Evolutionary conservation across 75 land plant genomes (phyloP), one percentile per base, ranked within the genome.

Genomic region (Cryptomeria japonica): DNA sequence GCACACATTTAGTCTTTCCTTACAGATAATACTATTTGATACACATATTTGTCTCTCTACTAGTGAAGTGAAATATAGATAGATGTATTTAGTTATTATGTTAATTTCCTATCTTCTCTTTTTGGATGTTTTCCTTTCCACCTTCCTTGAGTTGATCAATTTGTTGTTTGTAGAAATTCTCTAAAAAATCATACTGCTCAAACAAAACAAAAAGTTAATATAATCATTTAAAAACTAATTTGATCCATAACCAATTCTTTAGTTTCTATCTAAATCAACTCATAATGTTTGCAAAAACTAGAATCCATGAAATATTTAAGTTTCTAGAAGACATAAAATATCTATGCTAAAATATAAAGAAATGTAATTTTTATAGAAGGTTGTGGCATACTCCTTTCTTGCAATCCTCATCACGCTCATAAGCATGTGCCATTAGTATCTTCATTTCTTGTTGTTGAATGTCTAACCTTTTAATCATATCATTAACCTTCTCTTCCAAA

Each of bases 361-460:
- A 77, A 77, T 77, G 13, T 10, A 31, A 11, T 6, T 37, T 70
- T 22, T 37, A 11, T 37, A 37, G 5, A 39, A n/a, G 18, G n/a
- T 25, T 14, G 36, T 80, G 38, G 25, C 79, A 49, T 37, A 80
- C 88, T 88, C 88, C 83, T 51, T 64, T 88, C 58, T 87, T 89
- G 85, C 53, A 77, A 41, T 79, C 28, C 18, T 53, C 84, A 11
- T 68, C 64, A 39, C 80, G 55, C 42, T 89, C 89, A 84, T 31
- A 41, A 39, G 56, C 79, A 78, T 85, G 55, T 1, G 34, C 36
- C 31, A 88, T 88, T 14, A 88, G 15, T 19, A 88, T 85, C 14
- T 90, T 89, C 42, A 90, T 83, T 36, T 88, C 87, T 18, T 89
- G 36, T 80, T 84, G 82, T 32, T 90, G 91, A 37, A 90, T 89